Evolutionary conservation across 2,329 filamentous ascomycete genomes (phyloP), one percentile per base, ranked within the genome.

Genomic region (Neoascochyta sp.): DNA sequence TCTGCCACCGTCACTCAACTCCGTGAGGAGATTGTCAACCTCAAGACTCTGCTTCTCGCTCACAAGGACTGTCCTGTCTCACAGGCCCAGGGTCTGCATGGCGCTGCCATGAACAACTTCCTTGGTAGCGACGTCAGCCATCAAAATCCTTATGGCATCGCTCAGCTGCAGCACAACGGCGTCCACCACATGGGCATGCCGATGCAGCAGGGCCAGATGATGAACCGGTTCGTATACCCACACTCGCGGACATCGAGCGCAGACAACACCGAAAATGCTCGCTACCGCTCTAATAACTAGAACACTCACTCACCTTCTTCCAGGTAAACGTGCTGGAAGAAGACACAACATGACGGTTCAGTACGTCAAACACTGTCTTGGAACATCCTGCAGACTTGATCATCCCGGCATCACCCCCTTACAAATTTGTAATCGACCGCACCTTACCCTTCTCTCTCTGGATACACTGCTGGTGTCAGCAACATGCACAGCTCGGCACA

Each of bases 31-130:
- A 86, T 96, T 37, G 86, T 96, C 26, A 93, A 90, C 43, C 74
- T 98, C 22, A 96, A 95, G 70, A 95, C 89, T 0, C 71, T 96
- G 0, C 72, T 98, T 3, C 73, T 96, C 13, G 89, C 89, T 0
- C 92, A 98, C 65, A 96, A 96, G 60, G 90, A 96, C 60, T 96
- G 92, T 49, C 87, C 90, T 0, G 84, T 96, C 6, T 88, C 88
- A 3, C 86, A 93, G 59, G 81, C 86, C 24, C 89, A 95, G 62
- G 83, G 84, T 3, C 69, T 92, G 19, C 65, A 63, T 16, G 67
- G 68, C 20, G 60, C 67, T 52, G 65, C 65, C 9, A 71, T 73
- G 64, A 68, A 70, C 43, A 65, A 65, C 43, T 69, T 73, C 49
- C 66, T 69, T 16, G 68, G 68, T 22, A 58, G 60, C 33, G 64